Conservation (phyloP, 768 basidiomycete genomes). For the Tylopilus intermedius region DNA sequence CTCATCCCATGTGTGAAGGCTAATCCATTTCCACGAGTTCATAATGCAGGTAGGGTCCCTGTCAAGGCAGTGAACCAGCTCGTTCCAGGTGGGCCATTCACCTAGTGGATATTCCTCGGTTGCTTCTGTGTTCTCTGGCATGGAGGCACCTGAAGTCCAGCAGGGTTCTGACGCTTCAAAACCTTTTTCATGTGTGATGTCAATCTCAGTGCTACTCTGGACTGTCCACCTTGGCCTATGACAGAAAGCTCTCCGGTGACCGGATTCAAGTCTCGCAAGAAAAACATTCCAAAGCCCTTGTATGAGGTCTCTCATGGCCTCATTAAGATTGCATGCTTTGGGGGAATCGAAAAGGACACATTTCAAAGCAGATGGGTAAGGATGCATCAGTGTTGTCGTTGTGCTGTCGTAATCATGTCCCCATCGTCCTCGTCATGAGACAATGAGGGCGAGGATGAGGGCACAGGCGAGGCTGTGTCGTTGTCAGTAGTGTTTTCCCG, state of each 20-base stretch:
- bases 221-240: background rate
- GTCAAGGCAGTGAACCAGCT: background rate
- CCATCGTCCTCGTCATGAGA: too few relatives aligned
- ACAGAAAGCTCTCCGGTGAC: background rate
- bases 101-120: constrained; percentile 1
- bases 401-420: too few relatives aligned
- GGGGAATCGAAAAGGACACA: background rate
- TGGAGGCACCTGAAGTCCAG: background rate
- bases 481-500: too few relatives aligned
- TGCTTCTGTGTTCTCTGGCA: background rate
- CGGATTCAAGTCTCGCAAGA: constrained; percentile 7
- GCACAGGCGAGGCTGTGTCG: too few relatives aligned
- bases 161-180: background rate
- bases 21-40: background rate
- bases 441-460: too few relatives aligned
- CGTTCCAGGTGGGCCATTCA: constrained; percentile 6
- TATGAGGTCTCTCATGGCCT: constrained; percentile 2
- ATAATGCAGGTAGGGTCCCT: background rate
- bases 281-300: constrained; percentile 4
- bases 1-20: background rate
- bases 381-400: background rate
- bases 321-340: background rate
- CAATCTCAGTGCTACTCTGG: background rate
- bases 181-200: background rate
- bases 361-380: constrained; percentile 3